Evolutionary conservation across 441 rosid species (phyloP).

Genomic region (Arabidopsis hybrid): DNA sequence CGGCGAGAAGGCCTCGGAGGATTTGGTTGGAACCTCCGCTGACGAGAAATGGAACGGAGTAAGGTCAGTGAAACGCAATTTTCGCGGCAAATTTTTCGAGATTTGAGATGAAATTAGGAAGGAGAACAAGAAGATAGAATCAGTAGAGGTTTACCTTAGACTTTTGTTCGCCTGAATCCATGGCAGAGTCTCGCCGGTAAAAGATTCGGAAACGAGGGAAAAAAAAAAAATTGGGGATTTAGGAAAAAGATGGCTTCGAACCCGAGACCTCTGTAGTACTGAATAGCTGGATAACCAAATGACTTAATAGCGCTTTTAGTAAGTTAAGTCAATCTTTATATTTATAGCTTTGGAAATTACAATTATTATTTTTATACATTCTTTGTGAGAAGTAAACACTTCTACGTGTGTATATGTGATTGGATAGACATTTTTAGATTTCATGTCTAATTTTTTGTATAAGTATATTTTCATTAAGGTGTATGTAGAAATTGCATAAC

Average conservation of each 20-base stretch:
- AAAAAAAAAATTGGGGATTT: background rate
- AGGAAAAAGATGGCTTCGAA: background rate
- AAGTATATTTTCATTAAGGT: no score
- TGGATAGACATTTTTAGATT: no score
- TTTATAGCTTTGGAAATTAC: background rate
- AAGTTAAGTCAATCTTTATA: background rate
- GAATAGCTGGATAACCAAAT: background rate
- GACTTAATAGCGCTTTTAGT: background rate
- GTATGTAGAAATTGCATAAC: no score
- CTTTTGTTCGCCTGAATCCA: conserved; percentile 42
- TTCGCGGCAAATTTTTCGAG: conserved; percentile 8
- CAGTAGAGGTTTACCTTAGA: background rate
- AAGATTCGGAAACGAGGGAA: background rate
- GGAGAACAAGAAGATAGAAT: conserved; percentile 1
- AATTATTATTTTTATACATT: background rate
- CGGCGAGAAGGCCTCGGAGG: conserved; percentile 51
- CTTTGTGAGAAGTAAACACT: background rate
- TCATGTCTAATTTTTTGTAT: no score
- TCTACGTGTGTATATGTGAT: no score
- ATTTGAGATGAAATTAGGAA: conserved; percentile 29
- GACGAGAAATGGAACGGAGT: conserved; percentile 30
- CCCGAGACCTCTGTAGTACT: background rate
- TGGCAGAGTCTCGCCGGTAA: conserved; percentile 39
- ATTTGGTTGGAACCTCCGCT: conserved; percentile 66
- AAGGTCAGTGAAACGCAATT: conserved; percentile 28